Conservation (phyloP, 2,329 filamentous ascomycete genomes). For the Graphiopsis chlorocephala region DNA sequence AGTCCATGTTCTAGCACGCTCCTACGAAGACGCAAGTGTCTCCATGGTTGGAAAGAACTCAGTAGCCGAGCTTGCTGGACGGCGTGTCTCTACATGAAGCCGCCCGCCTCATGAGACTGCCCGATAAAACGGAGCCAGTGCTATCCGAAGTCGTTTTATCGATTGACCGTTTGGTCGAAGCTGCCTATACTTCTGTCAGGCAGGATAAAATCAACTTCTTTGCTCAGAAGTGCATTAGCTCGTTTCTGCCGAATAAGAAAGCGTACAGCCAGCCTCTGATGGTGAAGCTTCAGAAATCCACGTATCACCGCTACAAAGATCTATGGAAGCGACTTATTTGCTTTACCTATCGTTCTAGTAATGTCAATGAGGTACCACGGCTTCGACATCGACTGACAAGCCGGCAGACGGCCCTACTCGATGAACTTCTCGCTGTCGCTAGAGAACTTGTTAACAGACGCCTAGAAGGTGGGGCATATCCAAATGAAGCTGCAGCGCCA, state of each 20-base stretch:
- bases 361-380: neutral
- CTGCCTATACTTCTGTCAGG: conserved; percentile 11
- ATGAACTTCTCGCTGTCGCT: neutral
- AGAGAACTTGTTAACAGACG: too few species aligned
- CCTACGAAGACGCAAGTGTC: too few species aligned
- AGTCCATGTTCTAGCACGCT: too few species aligned
- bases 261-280: conserved; percentile 15
- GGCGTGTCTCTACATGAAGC: too few species aligned
- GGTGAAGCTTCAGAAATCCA: conserved; percentile 19
- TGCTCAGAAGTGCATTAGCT: conserved; percentile 18
- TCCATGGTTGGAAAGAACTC: too few species aligned
- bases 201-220: conserved; percentile 19
- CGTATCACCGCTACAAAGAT: neutral
- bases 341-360: neutral
- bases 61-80: too few species aligned
- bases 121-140: too few species aligned
- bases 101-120: too few species aligned
- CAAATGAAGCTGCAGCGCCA: too few species aligned
- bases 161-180: conserved; percentile 11
- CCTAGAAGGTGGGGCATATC: too few species aligned
- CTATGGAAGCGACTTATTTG: neutral
- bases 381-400: neutral
- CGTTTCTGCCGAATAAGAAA: conserved; percentile 13
- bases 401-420: neutral
- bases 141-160: too few species aligned